A percentile compares a stretch with the other conserved stretches of the same genome.
Conservation (phyloP, 83 land plant species). For the Diphasiastrum complanatum region DNA sequence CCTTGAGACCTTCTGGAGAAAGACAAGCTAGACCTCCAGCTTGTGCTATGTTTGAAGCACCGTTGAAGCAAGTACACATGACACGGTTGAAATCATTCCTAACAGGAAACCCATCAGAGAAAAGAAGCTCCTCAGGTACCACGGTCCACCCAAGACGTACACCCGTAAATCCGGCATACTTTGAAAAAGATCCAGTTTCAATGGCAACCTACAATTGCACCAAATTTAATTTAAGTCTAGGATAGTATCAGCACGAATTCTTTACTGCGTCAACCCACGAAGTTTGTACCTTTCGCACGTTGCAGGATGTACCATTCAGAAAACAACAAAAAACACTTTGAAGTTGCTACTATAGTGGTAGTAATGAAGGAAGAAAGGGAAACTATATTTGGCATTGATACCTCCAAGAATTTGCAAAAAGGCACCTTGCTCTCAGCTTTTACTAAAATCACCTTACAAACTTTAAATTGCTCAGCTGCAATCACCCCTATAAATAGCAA, state of each 20-base stretch:
- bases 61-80: constrained; percentile 82
- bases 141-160: constrained; percentile 99
- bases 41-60: constrained; percentile 86
- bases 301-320: not conserved
- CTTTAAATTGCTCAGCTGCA: too few species aligned
- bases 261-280: too few species aligned
- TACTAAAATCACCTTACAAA: too few species aligned
- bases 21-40: constrained; percentile 83
- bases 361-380: too few species aligned
- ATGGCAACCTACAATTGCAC: constrained; percentile 65
- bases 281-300: not conserved
- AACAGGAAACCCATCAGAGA: constrained; percentile 68
- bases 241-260: not conserved
- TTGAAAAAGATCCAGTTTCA: constrained; percentile 82
- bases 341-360: too few species aligned
- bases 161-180: constrained; percentile 94
- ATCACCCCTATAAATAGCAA: too few species aligned
- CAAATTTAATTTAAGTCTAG: not conserved
- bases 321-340: too few species aligned
- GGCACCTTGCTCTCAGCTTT: not conserved
- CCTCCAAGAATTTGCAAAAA: too few species aligned
- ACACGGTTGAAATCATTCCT: constrained; percentile 76
- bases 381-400: too few species aligned
- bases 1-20: constrained; percentile 56
- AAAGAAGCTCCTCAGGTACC: constrained; percentile 65